Base-by-base conservation (phyloP, 495 filamentous ascomycete species). In the Penicillium verhagenii region DNA sequence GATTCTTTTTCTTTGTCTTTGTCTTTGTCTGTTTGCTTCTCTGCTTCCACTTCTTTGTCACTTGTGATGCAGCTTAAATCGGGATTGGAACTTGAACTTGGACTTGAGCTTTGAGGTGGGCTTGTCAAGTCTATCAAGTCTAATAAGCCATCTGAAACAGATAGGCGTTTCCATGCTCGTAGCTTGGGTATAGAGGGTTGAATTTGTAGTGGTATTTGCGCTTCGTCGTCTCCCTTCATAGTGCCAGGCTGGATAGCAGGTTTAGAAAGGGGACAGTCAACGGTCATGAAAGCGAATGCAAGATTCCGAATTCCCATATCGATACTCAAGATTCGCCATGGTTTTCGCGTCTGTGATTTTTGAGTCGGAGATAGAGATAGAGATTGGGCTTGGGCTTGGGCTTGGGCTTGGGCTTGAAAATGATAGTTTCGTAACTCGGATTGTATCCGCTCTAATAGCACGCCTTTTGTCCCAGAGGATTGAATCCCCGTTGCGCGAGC, bases 291-390 rank as follows among this genome's bases (percentile, higher is more conserved):
- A 31, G 73, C 71, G 58, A 86, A 91, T 13, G 91, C 92, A 14
- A 96, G 74, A 71, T 94, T 95, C 38, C 83, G 82, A 61, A 97
- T 86, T 39, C 92, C 90, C 81, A 96, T 85, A 71, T 96, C 90
- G 61, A 94, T 87, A 66, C 90, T 91, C 20, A 97, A 66, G 45
- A 97, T 81, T 25, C 78, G 76, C 54, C 57, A 60, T 24, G 49
- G 46, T 19, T 25, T 5, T 42, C 20, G 47, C 25, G 13, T 6
- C n/a, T 21, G 19, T 1, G 46, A 24, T 47, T 20, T 14, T 5
- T 26, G 18, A n/a, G n/a, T n/a, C n/a, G n/a, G n/a, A n/a, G n/a
- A n/a, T n/a, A n/a, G n/a, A n/a, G n/a, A n/a, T n/a, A n/a, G n/a
- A n/a, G n/a, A n/a, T 5, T 19, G 37, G 37, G 7, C 13, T 19